A percentile compares a stretch with the other conserved stretches of the same genome.
Evolutionary conservation across 1,139 yeast species (phyloP).

Genomic region (Komagataea norvegica): DNA sequence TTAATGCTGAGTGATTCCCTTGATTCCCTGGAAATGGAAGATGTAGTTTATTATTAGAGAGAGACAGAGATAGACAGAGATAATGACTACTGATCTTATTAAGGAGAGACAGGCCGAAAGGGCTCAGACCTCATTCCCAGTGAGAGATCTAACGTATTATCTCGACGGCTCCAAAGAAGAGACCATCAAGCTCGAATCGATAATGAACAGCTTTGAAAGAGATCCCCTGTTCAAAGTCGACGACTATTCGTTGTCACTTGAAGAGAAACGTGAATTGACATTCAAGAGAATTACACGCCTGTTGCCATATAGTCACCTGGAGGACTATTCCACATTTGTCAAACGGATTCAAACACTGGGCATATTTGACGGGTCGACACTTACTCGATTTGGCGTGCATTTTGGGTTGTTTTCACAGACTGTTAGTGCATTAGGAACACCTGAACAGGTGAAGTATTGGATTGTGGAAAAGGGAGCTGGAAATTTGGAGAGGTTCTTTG

Average conservation of each 20-base stretch:
- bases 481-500: constrained; percentile 61
- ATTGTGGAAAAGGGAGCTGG: constrained; percentile 73
- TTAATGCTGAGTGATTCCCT: too few species aligned
- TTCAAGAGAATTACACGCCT: constrained; percentile 44
- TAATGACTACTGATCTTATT: constrained; percentile 9
- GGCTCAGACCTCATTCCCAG: constrained; percentile 37
- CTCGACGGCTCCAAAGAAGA: constrained; percentile 46
- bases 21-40: too few species aligned
- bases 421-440: constrained; percentile 66
- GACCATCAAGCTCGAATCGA: constrained; percentile 36
- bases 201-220: constrained; percentile 45
- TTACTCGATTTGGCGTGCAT: constrained; percentile 68
- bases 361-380: constrained; percentile 51
- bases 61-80: too few species aligned
- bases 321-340: constrained; percentile 37
- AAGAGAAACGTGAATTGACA: constrained; percentile 46
- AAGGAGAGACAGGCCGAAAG: constrained; percentile 36
- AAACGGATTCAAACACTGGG: constrained; percentile 37
- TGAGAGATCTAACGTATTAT: constrained; percentile 40
- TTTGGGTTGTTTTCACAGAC: constrained; percentile 66
- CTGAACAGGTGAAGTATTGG: constrained; percentile 60
- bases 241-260: constrained; percentile 41
- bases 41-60: too few species aligned
- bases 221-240: constrained; percentile 44
- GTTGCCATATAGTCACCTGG: constrained; percentile 37